A percentile compares a stretch with the other conserved stretches of the same genome.
These are phyloP conservation scores for Stagonosporopsis vannaccii DNA, from an alignment of 2,329 filamentous ascomycete genomes.

Conservation along the genomic window DNA sequence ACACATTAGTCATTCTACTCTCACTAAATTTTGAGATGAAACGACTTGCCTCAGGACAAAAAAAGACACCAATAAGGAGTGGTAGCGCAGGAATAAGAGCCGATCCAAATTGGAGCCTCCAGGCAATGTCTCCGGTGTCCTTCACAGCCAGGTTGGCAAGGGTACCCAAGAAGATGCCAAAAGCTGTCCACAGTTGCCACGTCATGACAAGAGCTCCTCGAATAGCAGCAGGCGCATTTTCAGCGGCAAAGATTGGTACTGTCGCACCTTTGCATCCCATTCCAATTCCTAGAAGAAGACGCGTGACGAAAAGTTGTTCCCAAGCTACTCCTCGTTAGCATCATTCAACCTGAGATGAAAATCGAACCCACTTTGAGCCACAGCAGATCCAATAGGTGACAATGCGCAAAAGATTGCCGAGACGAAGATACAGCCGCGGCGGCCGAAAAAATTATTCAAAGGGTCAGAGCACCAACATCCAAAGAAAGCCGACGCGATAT, in stretches of 20 bases:
- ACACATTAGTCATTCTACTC: not conserved
- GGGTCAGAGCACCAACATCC: conserved; percentile 33
- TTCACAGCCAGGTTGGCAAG: conserved; percentile 52
- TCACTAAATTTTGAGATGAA: conserved; percentile 33
- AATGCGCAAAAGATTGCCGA: conserved; percentile 30
- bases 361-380: conserved; percentile 25
- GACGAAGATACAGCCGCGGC: conserved; percentile 32
- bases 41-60: conserved; percentile 54
- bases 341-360: not conserved
- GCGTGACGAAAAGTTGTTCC: conserved; percentile 52
- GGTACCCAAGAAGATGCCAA: conserved; percentile 57
- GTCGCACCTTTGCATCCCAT: conserved; percentile 57
- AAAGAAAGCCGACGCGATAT: conserved; percentile 23
- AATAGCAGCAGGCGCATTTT: conserved; percentile 57
- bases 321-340: conserved; percentile 28
- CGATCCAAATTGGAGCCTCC: conserved; percentile 34
- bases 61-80: conserved; percentile 25
- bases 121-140: conserved; percentile 36
- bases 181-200: conserved; percentile 55
- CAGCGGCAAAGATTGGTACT: conserved; percentile 56
- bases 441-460: conserved; percentile 31
- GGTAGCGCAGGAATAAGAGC: conserved; percentile 32
- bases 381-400: conserved; percentile 26
- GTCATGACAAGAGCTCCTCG: conserved; percentile 58
- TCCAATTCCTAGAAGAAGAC: conserved; percentile 50